These are phyloP conservation scores for Rhizopogon roseolus DNA, from an alignment of 768 basidiomycete species.

Conservation along the genomic window DNA sequence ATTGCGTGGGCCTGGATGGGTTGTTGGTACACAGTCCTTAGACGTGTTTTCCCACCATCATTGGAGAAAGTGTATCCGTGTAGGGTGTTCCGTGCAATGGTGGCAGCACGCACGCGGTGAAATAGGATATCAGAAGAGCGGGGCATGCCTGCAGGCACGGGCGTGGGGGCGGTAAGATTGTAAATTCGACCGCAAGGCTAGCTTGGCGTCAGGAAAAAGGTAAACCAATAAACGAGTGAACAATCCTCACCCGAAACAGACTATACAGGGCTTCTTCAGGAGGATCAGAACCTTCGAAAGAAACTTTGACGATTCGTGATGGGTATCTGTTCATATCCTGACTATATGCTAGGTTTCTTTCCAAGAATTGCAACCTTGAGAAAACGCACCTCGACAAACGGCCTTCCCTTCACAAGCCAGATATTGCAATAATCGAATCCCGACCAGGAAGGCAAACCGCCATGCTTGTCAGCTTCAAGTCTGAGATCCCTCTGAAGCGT, in stretches of 20 bases:
- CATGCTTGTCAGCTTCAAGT: slow-evolving; percentile 39
- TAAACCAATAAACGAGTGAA: not conserved
- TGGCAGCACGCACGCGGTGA: slow-evolving; percentile 58
- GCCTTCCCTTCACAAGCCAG: slow-evolving; percentile 74
- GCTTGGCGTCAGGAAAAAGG: not conserved
- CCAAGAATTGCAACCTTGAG: not conserved
- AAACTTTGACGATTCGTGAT: slow-evolving; percentile 64
- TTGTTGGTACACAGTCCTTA: slow-evolving; percentile 56
- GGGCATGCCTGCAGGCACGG: slow-evolving; percentile 59
- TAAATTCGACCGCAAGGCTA: slow-evolving; percentile 82
- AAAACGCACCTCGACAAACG: slow-evolving; percentile 70
- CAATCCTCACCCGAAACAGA: slow-evolving; percentile 60
- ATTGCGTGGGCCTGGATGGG: slow-evolving; percentile 64
- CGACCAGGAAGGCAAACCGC: slow-evolving; percentile 61
- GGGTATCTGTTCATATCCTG: slow-evolving; percentile 88
- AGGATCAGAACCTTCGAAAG: slow-evolving; percentile 87
- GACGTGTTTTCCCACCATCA: slow-evolving; percentile 29
- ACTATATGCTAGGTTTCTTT: not conserved
- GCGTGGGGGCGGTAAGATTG: slow-evolving; percentile 55
- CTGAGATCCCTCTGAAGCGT: slow-evolving; percentile 47
- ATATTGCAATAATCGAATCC: slow-evolving; percentile 46
- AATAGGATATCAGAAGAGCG: slow-evolving; percentile 67
- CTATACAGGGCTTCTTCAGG: slow-evolving; percentile 76
- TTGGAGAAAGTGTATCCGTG: slow-evolving; percentile 50
- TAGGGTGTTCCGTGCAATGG: slow-evolving; percentile 77